Evolutionary conservation across 768 basidiomycete genomes (phyloP).

Genomic region (Gloeophyllum trabeum): DNA sequence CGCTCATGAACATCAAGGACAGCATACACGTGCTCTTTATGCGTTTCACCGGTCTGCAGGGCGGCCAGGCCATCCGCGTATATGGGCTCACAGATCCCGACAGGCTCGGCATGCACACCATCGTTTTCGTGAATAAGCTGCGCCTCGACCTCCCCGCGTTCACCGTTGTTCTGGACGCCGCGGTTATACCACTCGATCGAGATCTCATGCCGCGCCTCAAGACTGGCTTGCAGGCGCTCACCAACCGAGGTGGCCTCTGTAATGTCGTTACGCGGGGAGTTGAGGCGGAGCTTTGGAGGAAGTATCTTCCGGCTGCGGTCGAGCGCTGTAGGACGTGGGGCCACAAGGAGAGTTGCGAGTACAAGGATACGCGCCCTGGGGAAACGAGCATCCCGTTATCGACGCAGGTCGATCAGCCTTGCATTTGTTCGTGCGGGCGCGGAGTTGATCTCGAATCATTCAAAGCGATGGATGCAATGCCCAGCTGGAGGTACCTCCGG

Average conservation of each 20-base stretch:
- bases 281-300: slow-evolving; percentile 35
- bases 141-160: slow-evolving; percentile 36
- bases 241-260: slow-evolving; percentile 14
- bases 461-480: slow-evolving; percentile 19
- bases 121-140: slow-evolving; percentile 35
- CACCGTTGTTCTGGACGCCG: slow-evolving; percentile 19
- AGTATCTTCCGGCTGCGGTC: slow-evolving; percentile 34
- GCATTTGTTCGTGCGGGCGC: slow-evolving; percentile 42
- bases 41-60: slow-evolving; percentile 15
- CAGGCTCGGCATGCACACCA: slow-evolving; percentile 17
- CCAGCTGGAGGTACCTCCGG: slow-evolving; percentile 27
- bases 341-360: slow-evolving; percentile 37
- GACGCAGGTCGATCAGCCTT: slow-evolving; percentile 22
- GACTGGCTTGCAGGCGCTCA: slow-evolving; percentile 8
- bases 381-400: slow-evolving; percentile 34
- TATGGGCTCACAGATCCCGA: slow-evolving; percentile 13
- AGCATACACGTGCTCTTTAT: slow-evolving; percentile 18
- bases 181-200: slow-evolving; percentile 23
- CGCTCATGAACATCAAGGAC: slow-evolving; percentile 21
- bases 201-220: slow-evolving; percentile 12
- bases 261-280: slow-evolving; percentile 1
- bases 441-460: slow-evolving; percentile 35
- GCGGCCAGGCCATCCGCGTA: slow-evolving; percentile 7
- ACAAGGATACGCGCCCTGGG: slow-evolving; percentile 19
- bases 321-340: slow-evolving; percentile 46